Evolutionary conservation across 169 alveolate species (phyloP), one percentile per base, ranked within the genome.

Genomic region (Plasmodium billcollinsi): DNA sequence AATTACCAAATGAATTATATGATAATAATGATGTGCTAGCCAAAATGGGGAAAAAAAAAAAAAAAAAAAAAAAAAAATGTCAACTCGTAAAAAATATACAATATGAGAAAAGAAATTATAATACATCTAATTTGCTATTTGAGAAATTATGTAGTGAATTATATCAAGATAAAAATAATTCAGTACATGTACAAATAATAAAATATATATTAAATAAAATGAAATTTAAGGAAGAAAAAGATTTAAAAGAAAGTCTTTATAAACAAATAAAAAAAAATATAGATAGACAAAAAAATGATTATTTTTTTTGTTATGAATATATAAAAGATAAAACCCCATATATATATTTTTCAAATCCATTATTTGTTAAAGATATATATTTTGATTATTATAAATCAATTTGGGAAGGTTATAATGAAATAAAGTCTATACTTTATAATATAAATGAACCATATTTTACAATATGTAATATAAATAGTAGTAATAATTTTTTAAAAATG

Each of bases 81-180:
- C 4, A 26, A 8, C 45, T n/a, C 3, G 21, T n/a, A 11, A 4
- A 70, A 43, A 43, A 29, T 0, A 70, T n/a, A n/a, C 45, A 47
- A 12, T 6, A 7, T 3, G 21, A 26, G 43, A 65, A 56, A 24
- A 47, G n/a, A 33, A 47, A 9, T 2, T 33, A 12, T 2, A 12
- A 75, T 20, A 33, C 66, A 6, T 26, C 43, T 1, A 76, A 76
- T 12, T 33, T 54, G 6, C 21, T 76, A 1, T 65, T 76, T n/a
- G 89, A 76, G 1, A 66, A 33, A 1, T 15, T 76, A 12, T 76
- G 63, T 21, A 76, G 89, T n/a, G 76, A 76, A 33, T 12, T 76
- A 20, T 24, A 76, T 33, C 59, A 63, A 14, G 33, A 69, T 4
- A 76, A 39, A 49, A 54, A 24, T 5, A 65, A 29, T 0, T 76